Percentiles rank a stretch among this genome's conserved stretches.
phyloP scores from a whole-genome alignment of 1,284 basidiomycete genomes.

The Fereydounia khargensis region DNA sequence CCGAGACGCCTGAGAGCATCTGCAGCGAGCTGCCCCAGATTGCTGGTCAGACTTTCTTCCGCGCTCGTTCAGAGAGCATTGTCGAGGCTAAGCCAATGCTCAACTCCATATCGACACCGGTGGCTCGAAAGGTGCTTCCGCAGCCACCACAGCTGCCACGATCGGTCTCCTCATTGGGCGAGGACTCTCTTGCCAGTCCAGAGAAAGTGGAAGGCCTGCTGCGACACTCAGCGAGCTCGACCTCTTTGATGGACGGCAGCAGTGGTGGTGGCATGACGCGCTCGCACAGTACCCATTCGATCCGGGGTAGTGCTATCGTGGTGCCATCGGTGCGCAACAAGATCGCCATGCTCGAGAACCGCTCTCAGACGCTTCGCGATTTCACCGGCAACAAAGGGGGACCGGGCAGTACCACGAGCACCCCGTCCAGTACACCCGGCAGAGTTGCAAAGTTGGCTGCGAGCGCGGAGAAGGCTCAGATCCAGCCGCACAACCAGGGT shows the following conservation, averaged over 20 bases:
- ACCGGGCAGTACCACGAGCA: neutral
- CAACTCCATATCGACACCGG: too few species aligned
- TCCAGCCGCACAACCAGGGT: constrained; percentile 2
- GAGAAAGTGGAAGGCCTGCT: neutral
- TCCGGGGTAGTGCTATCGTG: constrained; percentile 29
- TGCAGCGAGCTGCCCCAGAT: neutral
- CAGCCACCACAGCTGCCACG: too few species aligned
- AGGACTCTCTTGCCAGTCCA: neutral
- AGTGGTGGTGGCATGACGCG: constrained; percentile 5
- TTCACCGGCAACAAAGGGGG: constrained; percentile 8
- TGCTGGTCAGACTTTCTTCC: too few species aligned
- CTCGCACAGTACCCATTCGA: constrained; percentile 30
- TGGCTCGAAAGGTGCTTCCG: too few species aligned
- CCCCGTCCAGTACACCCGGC: constrained; percentile 1
- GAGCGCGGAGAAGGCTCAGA: constrained; percentile 2
- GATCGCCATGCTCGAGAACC: constrained; percentile 45
- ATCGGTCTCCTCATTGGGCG: neutral
- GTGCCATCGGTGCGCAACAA: constrained; percentile 50
- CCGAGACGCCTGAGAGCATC: constrained; percentile 2
- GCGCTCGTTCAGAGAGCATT: too few species aligned
- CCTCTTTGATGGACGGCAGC: constrained; percentile 7
- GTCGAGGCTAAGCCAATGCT: too few species aligned
- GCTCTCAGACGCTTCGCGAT: constrained; percentile 26
- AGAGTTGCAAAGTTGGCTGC: constrained; percentile 8
- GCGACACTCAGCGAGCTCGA: constrained; percentile 30